These are phyloP conservation scores for Blastobotrys terrestris DNA, from an alignment of 805 yeast genomes.

Conservation along the genomic window DNA sequence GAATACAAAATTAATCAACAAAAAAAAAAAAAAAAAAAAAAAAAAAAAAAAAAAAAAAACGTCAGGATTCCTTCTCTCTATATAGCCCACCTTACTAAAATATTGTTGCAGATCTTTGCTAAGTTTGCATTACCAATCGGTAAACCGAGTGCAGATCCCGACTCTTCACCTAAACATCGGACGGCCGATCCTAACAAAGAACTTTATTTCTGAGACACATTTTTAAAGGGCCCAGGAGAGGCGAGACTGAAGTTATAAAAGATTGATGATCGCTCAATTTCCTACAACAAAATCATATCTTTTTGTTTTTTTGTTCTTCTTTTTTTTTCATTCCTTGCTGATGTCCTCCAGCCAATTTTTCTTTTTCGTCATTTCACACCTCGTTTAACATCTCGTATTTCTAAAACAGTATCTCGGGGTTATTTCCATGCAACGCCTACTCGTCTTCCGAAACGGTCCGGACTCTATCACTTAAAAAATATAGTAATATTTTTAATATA, in stretches of 20 bases:
- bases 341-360: no score
- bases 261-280: no score
- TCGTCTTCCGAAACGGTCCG: no score
- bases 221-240: no score
- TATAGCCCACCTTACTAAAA: no score
- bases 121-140: background rate
- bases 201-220: background rate
- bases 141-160: background rate
- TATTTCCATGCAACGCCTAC: no score
- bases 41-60: background rate
- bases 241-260: background rate
- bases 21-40: background rate
- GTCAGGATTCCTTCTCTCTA: background rate
- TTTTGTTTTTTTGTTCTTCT: background rate
- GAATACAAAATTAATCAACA: background rate
- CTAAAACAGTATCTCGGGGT: no score
- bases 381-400: no score
- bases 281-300: no score
- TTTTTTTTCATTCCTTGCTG: background rate
- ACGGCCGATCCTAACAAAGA: background rate
- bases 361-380: no score
- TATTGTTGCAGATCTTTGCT: background rate
- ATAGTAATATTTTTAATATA: no score
- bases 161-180: background rate
- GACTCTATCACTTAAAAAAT: no score